Conservation (phyloP, 768 basidiomycete species). For the Clitopilus hobsonii region DNA sequence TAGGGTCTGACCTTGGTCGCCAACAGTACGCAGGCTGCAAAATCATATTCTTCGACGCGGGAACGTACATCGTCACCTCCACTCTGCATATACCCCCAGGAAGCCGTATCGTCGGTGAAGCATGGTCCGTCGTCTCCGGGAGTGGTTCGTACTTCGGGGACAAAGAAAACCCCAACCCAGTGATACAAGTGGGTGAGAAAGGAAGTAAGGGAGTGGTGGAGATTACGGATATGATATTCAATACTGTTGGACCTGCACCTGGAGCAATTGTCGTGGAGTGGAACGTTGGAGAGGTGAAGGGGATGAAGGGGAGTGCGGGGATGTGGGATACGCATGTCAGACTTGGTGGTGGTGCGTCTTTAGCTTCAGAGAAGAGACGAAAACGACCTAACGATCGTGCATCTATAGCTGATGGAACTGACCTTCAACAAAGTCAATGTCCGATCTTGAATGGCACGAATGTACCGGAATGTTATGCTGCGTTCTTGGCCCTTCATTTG, state of each 20-base stretch:
- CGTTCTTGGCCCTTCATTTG: constrained; percentile 65
- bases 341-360: constrained; percentile 30
- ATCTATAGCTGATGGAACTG: constrained; percentile 47
- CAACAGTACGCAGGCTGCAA: constrained; percentile 68
- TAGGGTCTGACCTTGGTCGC: constrained; percentile 4
- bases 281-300: constrained; percentile 53
- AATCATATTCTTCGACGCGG: constrained; percentile 79
- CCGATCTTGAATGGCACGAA: constrained; percentile 38
- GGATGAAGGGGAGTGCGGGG: constrained; percentile 48
- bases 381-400: neutral
- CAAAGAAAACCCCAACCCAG: constrained; percentile 30
- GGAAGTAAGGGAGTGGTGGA: constrained; percentile 31
- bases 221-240: constrained; percentile 42
- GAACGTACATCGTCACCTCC: constrained; percentile 48
- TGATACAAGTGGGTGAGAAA: neutral
- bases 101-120: constrained; percentile 56
- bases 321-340: constrained; percentile 57
- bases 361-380: neutral
- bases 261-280: constrained; percentile 69
- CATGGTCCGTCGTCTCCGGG: constrained; percentile 53
- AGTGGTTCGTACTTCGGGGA: constrained; percentile 44
- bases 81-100: constrained; percentile 55
- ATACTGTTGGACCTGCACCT: constrained; percentile 25
- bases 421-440: constrained; percentile 41
- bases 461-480: constrained; percentile 48